phyloP scores from a whole-genome alignment of 2,329 filamentous ascomycete species.

The Xylaria sp. region DNA sequence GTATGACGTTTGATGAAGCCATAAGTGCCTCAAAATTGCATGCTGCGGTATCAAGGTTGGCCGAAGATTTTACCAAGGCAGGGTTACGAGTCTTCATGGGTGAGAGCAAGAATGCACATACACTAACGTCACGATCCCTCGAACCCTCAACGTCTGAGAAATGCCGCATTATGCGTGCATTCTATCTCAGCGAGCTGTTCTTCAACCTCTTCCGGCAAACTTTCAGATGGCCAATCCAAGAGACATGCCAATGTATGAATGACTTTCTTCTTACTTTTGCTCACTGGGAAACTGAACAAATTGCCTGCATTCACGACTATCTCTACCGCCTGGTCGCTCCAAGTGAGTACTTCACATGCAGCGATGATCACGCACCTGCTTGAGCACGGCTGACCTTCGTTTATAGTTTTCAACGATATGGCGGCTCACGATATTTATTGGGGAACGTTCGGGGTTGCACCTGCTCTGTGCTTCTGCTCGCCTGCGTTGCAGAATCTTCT shows the following conservation, averaged over 20 bases:
- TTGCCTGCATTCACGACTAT: slow-evolving; percentile 19
- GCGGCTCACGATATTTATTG: too few relatives aligned
- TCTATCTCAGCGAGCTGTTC: slow-evolving; percentile 20
- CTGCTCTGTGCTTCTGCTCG: too few relatives aligned
- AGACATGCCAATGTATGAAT: slow-evolving; percentile 15
- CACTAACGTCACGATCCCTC: slow-evolving; percentile 10
- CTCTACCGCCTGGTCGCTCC: too few relatives aligned
- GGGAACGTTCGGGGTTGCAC: too few relatives aligned
- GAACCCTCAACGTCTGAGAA: slow-evolving; percentile 14
- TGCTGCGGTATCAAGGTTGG: slow-evolving; percentile 6
- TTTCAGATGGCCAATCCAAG: not conserved
- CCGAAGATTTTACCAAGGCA: slow-evolving; percentile 4
- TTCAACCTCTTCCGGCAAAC: too few relatives aligned
- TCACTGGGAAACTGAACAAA: slow-evolving; percentile 20
- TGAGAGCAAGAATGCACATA: not conserved
- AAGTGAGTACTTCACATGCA: too few relatives aligned
- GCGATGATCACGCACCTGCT: too few relatives aligned
- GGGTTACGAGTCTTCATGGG: slow-evolving; percentile 11
- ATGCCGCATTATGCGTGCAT: slow-evolving; percentile 17
- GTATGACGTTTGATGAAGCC: slow-evolving; percentile 15
- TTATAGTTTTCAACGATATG: too few relatives aligned
- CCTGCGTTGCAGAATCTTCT: too few relatives aligned
- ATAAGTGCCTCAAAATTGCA: slow-evolving; percentile 12
- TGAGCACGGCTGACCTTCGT: too few relatives aligned
- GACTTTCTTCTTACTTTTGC: slow-evolving; percentile 20